Evolutionary conservation across 192 early-diverging fungal genomes (phyloP), one percentile per base, ranked within the genome.

Genomic region (Backusella luteola): DNA sequence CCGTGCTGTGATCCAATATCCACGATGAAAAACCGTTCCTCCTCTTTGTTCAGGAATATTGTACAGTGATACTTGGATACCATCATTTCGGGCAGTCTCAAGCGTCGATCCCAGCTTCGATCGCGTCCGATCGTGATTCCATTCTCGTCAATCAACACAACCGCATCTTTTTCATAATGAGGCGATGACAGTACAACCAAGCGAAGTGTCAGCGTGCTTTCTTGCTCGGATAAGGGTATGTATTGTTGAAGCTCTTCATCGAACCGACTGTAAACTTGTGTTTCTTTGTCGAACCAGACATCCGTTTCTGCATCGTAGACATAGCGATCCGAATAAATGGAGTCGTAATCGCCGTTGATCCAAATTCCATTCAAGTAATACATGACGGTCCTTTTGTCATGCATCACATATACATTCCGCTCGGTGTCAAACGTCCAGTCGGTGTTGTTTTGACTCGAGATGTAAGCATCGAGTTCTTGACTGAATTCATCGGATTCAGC

Each of bases 1-100:
- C 94, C 94, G 66, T 95, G 91, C 6, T 89, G 90, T 14, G 94
- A 95, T 7, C 93, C 93, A 34, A 82, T 82, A 66, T 93, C 92
- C 5, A 88, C 82, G 38, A 93, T 79, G 73, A 46, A 71, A 21
- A 82, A 82, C 2, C 29, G 26, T 4, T 56, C 69, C 6, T 59
- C 36, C 52, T 44, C n/a, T 14, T 29, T 49, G 38, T 73, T 75
- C 14, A 71, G 17, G 74, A 83, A 93, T 15, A 93, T 83, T 14
- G 81, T 83, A 5, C 89, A 90, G 53, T 93, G 92, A 74, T 85
- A 89, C 66, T 90, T 88, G 38, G 89, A 91, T 0, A 90, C 86
- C 14, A 79, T 83, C 82, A 93, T 90, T 29, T 92, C 91, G 0
- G 87, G 85, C 42, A 93, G 80, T 6, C 92, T 87, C 41, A 93